Evolutionary conservation across 2,329 filamentous ascomycete genomes (phyloP), one percentile per base, ranked within the genome.

Genomic region (Xylaria sp.): DNA sequence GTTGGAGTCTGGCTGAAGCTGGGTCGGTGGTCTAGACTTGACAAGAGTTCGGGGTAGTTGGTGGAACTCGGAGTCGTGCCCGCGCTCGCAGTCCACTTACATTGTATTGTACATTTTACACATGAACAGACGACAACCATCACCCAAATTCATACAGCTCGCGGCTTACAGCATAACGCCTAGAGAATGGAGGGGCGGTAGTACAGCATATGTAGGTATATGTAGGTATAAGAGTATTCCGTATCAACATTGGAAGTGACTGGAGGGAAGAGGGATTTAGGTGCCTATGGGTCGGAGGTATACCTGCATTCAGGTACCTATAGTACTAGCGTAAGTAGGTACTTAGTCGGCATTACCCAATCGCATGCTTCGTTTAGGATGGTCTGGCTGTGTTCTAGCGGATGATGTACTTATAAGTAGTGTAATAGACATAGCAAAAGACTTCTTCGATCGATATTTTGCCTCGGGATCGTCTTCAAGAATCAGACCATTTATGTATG

Each of bases 21-120:
- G 25, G n/a, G 54, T 29, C 16, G 16, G 25, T 40, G 63, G 44
- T 65, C 63, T 65, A 65, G 63, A 65, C 63, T 60, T 29, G 44
- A 16, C 13, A 16, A 5, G 54, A 37, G 16, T 23, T 29, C 61
- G 32, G 44, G 32, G 42, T 50, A 27, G 27, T 63, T 42, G 53
- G 51, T 57, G 54, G 54, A 42, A 42, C 54, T 54, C 51, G n/a
- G 29, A 35, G 29, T 37, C 51, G 21, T 37, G 51, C 29, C 32
- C 32, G 18, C 18, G 29, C 44, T 48, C 21, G 42, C 25, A 23
- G 10, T 25, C 21, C 21, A 48, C 44, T 9, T 48, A 25, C 16
- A 44, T 44, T 18, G 13, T 18, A 44, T 18, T 44, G 6, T 16
- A 44, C 40, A 44, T 35, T 35, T 35, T 35, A 6, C 32, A 35